Percentiles rank a stretch among this genome's conserved stretches.
Evolutionary conservation across 495 filamentous ascomycete species (phyloP).

Genomic region (Recurvomyces mirabilis): DNA sequence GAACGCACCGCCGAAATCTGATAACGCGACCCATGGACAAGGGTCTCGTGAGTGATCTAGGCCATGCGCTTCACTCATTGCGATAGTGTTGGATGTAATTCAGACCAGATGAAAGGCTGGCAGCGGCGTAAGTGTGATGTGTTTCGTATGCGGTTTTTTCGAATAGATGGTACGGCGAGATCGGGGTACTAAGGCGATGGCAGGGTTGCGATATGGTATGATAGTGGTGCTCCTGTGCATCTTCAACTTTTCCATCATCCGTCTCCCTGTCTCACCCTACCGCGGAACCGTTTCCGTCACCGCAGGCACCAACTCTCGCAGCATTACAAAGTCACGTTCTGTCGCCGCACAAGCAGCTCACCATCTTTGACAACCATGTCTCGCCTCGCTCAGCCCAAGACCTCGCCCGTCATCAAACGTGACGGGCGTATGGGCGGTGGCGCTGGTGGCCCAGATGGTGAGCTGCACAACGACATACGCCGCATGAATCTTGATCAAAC

Average conservation of each 20-base stretch:
- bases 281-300: neutral
- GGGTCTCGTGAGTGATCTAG: constrained; percentile 80
- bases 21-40: constrained; percentile 91
- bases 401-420: constrained; percentile 4
- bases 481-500: constrained; percentile 1
- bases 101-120: neutral
- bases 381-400: constrained; percentile 9
- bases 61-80: constrained; percentile 16
- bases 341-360: neutral
- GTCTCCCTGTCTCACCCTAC: neutral
- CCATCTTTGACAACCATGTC: constrained; percentile 15
- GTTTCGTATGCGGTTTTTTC: too few relatives aligned
- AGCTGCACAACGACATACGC: constrained; percentile 1
- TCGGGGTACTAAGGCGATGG: neutral
- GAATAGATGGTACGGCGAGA: neutral
- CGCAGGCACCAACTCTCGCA: neutral
- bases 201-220: neutral
- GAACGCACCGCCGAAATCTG: constrained; percentile 95
- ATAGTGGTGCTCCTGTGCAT: neutral
- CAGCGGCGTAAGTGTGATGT: too few relatives aligned
- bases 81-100: neutral
- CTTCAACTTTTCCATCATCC: neutral
- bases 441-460: constrained; percentile 13
- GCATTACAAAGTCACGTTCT: neutral
- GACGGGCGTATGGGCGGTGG: constrained; percentile 1